A percentile compares a stretch with the other conserved stretches of the same genome.
Evolutionary conservation across 257 asterid species (phyloP).

Genomic region (Fraxinus cuspidata): DNA sequence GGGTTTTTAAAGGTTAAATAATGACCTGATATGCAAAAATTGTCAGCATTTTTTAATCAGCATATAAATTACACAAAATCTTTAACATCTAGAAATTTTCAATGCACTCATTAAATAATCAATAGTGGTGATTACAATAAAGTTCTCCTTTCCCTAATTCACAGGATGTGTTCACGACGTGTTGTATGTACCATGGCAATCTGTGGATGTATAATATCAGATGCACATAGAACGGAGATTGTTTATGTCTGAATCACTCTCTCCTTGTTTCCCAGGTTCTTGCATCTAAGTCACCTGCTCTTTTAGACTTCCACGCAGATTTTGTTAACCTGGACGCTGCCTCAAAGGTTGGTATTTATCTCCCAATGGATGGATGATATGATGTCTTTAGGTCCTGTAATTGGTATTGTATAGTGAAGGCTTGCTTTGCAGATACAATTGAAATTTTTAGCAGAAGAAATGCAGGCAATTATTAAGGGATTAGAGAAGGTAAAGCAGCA

Average conservation of each 20-base stretch:
- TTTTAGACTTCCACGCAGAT: slow-evolving; percentile 71
- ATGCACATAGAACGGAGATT: not conserved
- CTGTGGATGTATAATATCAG: not conserved
- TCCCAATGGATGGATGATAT: slow-evolving; percentile 17
- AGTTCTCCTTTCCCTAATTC: not conserved
- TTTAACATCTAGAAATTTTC: not conserved
- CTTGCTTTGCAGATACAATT: slow-evolving; percentile 73
- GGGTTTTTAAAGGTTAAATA: not conserved
- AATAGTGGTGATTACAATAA: not conserved
- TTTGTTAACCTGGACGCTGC: slow-evolving; percentile 85
- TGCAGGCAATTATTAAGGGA: slow-evolving; percentile 98
- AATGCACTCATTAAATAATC: not conserved
- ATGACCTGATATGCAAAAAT: not conserved
- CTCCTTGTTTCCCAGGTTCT: slow-evolving; percentile 61
- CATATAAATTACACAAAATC: not conserved
- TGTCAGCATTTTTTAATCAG: not conserved
- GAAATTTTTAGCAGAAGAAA: slow-evolving; percentile 98
- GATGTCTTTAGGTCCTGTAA: slow-evolving; percentile 12
- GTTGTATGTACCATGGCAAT: not conserved
- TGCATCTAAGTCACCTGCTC: slow-evolving; percentile 69
- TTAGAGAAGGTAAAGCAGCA: slow-evolving; percentile 94
- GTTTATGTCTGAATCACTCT: slow-evolving; percentile 7
- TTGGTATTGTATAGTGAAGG: slow-evolving; percentile 19
- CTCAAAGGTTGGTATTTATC: slow-evolving; percentile 61
- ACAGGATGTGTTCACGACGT: not conserved